These are phyloP conservation scores for Eucalyptus brandiana DNA, from an alignment of 345 rosid species.

Conservation along the genomic window DNA sequence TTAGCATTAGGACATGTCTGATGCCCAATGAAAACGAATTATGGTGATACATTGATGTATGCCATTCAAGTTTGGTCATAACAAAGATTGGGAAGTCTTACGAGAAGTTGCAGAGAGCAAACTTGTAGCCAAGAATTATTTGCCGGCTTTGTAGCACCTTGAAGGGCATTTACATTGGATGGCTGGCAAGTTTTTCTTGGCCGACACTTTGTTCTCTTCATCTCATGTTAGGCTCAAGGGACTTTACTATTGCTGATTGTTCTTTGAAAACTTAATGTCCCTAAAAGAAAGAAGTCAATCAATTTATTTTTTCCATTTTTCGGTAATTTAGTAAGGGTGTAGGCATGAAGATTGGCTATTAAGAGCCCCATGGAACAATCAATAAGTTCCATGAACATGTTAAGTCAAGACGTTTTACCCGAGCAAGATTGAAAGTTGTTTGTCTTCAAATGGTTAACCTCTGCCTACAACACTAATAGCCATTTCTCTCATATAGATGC, in stretches of 20 bases:
- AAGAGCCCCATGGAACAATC: too few relatives aligned
- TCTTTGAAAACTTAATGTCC: too few relatives aligned
- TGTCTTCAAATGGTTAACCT: background rate
- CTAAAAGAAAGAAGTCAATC: too few relatives aligned
- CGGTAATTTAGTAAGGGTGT: background rate
- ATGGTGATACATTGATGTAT: background rate
- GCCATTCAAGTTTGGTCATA: background rate
- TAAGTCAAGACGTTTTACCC: background rate
- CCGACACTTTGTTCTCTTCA: background rate
- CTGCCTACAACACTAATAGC: background rate
- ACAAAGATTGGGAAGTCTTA: background rate
- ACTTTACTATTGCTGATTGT: background rate
- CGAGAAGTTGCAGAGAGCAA: background rate
- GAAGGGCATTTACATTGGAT: background rate
- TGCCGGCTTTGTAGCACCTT: background rate
- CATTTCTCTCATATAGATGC: background rate
- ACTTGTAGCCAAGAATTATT: background rate
- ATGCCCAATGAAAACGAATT: background rate
- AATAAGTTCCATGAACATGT: background rate
- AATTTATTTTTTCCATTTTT: background rate
- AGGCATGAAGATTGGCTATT: background rate
- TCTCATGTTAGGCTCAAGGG: background rate
- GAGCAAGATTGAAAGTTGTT: background rate
- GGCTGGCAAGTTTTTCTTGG: background rate
- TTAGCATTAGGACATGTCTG: background rate